Base-by-base conservation (phyloP, 345 rosid species). In the Mallotus nudiflorus region DNA sequence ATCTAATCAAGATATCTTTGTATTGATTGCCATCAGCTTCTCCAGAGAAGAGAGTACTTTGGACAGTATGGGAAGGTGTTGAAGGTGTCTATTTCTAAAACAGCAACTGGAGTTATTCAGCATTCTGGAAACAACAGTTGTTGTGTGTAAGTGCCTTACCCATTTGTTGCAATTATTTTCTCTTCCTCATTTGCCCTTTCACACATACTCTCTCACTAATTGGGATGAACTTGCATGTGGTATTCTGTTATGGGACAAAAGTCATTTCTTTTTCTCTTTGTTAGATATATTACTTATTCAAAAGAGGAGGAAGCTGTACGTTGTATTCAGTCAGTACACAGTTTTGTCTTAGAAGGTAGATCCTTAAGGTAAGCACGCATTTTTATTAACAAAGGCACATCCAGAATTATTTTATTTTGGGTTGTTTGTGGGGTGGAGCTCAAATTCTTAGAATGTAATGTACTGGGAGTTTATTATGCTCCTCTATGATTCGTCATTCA, bases 1-100 rank as follows among this genome's bases (percentile, higher is more conserved):
- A 19, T n/a, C 18, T 52, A 10, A 54, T 3, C 28, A 44, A 4
- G 19, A 42, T 4, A 52, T 51, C 35, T 66, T 35, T 45, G 22
- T 35, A 7, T 60, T 54, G 16, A 44, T 77, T 50, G 27, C 53
- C 24, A 63, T 70, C 88, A 93, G 97, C 82, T 91, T 81, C 96
- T 93, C 70, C 96, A 87, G 74, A 81, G 42, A 13, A 87, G 77
- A 79, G 97, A 93, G 49, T 89, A 86, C 73, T 93, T 93, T 81
- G 90, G 90, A 65, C 98, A 88, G 72, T 93, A 93, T 78, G 98
- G 98, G 69, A 93, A 89, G 80, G 98, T 93, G 68, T 69, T 87
- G 51, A 93, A 91, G 82, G 97, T 89, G 28, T 89, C 98, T 33
- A 85, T 91, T 89, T 89, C 97, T 46, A 88, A 87, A 28, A 87